Percentiles rank a stretch among this genome's conserved stretches.
Evolutionary conservation across 2,329 filamentous ascomycete species (phyloP).

Genomic region (Xylaria hypoxylon): DNA sequence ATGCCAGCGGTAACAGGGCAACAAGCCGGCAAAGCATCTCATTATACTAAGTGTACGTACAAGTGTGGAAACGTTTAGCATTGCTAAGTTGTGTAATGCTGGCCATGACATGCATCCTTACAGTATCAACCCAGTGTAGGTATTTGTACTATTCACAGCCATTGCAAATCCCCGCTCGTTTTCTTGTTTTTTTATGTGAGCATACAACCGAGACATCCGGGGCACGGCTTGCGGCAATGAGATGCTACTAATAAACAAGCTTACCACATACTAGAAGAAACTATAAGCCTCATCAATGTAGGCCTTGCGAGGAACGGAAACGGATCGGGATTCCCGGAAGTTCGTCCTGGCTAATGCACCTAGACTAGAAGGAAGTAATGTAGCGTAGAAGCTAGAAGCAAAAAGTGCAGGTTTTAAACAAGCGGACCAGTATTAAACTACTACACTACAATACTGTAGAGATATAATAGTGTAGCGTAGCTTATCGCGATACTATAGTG

Average conservation of each 20-base stretch:
- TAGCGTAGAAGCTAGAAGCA: conserved; percentile 6
- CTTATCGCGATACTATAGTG: not conserved
- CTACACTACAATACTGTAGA: not conserved
- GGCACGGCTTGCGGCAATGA: not conserved
- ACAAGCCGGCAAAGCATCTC: not conserved
- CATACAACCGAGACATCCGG: conserved; percentile 4
- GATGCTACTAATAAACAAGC: not conserved
- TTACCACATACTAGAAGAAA: not conserved
- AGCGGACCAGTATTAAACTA: not conserved
- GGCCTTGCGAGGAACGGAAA: not conserved
- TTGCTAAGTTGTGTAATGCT: not conserved
- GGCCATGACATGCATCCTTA: not conserved
- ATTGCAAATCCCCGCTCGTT: not conserved
- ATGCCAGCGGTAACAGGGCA: not conserved
- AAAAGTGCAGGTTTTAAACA: conserved; percentile 8
- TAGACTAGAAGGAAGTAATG: not conserved
- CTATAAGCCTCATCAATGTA: not conserved
- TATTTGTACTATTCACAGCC: not conserved
- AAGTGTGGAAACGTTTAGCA: not conserved
- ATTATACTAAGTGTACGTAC: not conserved
- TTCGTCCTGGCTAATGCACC: conserved; percentile 5
- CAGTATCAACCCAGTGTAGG: not conserved
- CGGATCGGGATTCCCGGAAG: conserved; percentile 1
- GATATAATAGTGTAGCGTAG: not conserved
- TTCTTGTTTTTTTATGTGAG: conserved; percentile 1